Conservation (phyloP, 2,329 filamentous ascomycete species). For the Neonectria coccinea region DNA sequence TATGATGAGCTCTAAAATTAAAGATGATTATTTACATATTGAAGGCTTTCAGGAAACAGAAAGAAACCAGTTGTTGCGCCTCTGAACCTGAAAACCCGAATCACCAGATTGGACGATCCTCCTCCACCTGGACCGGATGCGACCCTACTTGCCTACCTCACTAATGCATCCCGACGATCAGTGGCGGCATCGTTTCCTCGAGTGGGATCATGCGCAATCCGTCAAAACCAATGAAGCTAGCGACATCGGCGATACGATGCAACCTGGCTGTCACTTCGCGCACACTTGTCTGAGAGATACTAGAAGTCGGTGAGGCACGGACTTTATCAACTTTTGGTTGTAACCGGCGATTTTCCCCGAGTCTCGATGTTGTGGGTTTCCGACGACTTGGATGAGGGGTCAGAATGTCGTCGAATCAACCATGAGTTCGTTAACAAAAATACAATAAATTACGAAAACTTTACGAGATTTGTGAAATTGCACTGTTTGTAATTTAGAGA, state of each 20-base stretch:
- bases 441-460: neutral
- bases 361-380: neutral
- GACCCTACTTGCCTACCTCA: neutral
- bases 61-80: neutral
- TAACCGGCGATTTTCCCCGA: neutral
- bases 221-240: conserved; percentile 1
- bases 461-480: neutral
- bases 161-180: conserved; percentile 3
- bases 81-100: neutral
- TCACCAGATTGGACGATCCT: neutral
- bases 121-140: neutral
- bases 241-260: neutral
- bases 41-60: too few relatives aligned
- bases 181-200: neutral
- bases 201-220: conserved; percentile 1
- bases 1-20: neutral
- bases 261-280: neutral
- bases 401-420: neutral
- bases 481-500: neutral
- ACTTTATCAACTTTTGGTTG: neutral
- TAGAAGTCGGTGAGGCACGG: conserved; percentile 4
- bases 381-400: too few relatives aligned
- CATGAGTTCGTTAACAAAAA: neutral
- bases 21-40: neutral
- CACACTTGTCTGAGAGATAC: neutral